Base-by-base conservation (phyloP, 257 asterid genomes). In the Przewalskia tangutica region DNA sequence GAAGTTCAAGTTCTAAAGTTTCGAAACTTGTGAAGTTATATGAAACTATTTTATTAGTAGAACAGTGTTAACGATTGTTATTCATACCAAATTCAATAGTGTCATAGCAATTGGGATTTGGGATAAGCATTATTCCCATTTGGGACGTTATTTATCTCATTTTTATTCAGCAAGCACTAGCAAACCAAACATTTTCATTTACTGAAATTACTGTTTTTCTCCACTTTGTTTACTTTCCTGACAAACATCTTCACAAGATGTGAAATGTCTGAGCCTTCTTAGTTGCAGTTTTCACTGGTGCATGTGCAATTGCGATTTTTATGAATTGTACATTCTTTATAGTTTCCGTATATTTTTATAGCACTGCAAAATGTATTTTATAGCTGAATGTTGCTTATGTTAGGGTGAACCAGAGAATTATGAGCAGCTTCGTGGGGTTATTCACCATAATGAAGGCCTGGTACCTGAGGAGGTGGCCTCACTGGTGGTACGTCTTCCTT, bases 391-490 rank as follows among this genome's bases (percentile, higher is more conserved):
- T 80, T 46, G 23, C 32, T 27, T 82, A 8, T 55, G 67, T 14
- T 82, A 96, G 99, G 99, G 95, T 9, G 92, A 92, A 54, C 50
- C 65, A 27, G 92, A 86, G 81, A 86, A 65, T 53, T 96, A 94
- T 78, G 83, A 90, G 44, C 93, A 91, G 80, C 89, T 96, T 79
- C 87, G 91, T 84, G 86, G 87, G 16, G 90, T 90, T 86, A 83
- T 96, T 78, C 86, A 86, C 83, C 93, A 81, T 62, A 88, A 58
- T 68, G 88, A 89, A 60, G 86, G 81, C 14, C 90, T 90, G 77
- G 62, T 3, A n/a, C 68, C 89, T 7, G 99, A 92, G 53, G 92
- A 94, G 84, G 95, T 87, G 83, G 98, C 99, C 73, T 87, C 88
- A 66, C 97, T 96, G 7, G 97, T 93, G 98, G 99, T 96, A 92